A percentile compares a stretch with the other conserved stretches of the same genome.
These are phyloP conservation scores for Wickerhamia fluorescens DNA, from an alignment of 805 yeast species.

Conservation along the genomic window DNA sequence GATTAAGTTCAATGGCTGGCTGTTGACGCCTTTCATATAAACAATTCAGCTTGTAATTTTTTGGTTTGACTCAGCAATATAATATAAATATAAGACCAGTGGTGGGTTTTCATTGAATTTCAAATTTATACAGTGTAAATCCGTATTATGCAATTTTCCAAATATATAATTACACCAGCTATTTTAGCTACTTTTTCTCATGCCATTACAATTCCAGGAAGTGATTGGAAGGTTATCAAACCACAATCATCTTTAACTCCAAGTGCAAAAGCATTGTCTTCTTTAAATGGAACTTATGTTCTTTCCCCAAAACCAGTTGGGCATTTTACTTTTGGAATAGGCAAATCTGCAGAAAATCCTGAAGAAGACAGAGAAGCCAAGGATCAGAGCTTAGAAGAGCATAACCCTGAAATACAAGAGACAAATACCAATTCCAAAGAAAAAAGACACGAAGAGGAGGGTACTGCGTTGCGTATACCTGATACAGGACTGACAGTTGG, in stretches of 20 bases:
- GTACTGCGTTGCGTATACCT: neutral
- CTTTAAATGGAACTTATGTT: constrained; percentile 25
- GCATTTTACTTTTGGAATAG: too few species aligned
- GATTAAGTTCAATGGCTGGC: too few species aligned
- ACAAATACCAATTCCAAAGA: neutral
- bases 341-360: constrained; percentile 4
- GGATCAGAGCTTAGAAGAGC: too few species aligned
- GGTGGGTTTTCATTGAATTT: too few species aligned
- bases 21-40: too few species aligned
- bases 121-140: too few species aligned
- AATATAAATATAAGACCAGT: too few species aligned
- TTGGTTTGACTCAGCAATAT: too few species aligned
- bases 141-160: too few species aligned
- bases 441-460: neutral
- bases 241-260: constrained; percentile 19
- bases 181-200: constrained; percentile 10
- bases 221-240: constrained; percentile 24
- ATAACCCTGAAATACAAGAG: constrained; percentile 2
- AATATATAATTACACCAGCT: too few species aligned
- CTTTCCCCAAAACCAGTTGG: too few species aligned
- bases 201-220: constrained; percentile 21
- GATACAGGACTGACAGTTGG: constrained; percentile 17
- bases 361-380: constrained; percentile 3
- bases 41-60: too few species aligned
- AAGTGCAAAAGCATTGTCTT: constrained; percentile 17